Percentiles rank a stretch among this genome's conserved stretches.
Evolutionary conservation across 345 rosid species (phyloP).

Genomic region (Gossypium mustelinum): DNA sequence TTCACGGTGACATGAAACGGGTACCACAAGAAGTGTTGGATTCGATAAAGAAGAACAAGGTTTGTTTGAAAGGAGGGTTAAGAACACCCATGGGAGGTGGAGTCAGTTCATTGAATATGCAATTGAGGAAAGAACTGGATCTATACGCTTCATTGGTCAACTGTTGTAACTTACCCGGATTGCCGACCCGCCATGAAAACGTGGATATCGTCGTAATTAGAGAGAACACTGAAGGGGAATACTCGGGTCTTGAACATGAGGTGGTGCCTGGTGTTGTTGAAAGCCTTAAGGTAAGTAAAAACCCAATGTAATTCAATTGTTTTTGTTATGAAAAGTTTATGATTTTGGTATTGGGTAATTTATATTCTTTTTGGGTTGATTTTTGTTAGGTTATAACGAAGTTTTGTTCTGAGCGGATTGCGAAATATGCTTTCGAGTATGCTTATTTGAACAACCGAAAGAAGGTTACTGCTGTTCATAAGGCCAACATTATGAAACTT

Average conservation of each 20-base stretch:
- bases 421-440: constrained; percentile 96
- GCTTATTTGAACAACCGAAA: constrained; percentile 7
- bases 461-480: constrained; percentile 9
- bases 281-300: constrained; percentile 69
- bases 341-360: neutral
- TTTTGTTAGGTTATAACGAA: constrained; percentile 79
- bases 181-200: constrained; percentile 80
- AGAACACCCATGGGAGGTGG: constrained; percentile 97
- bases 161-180: constrained; percentile 79
- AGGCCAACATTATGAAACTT: neutral
- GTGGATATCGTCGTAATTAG: constrained; percentile 93
- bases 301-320: neutral
- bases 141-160: constrained; percentile 87
- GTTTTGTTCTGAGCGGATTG: constrained; percentile 97
- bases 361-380: neutral
- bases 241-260: constrained; percentile 90
- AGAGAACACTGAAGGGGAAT: constrained; percentile 97
- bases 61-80: constrained; percentile 89
- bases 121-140: constrained; percentile 85
- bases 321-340: neutral
- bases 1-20: constrained; percentile 86
- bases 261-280: constrained; percentile 98
- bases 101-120: constrained; percentile 80
- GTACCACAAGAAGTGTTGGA: constrained; percentile 80
- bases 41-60: constrained; percentile 91